Base-by-base conservation (phyloP, 768 basidiomycete species). In the Leucosporidium creatinivorum region DNA sequence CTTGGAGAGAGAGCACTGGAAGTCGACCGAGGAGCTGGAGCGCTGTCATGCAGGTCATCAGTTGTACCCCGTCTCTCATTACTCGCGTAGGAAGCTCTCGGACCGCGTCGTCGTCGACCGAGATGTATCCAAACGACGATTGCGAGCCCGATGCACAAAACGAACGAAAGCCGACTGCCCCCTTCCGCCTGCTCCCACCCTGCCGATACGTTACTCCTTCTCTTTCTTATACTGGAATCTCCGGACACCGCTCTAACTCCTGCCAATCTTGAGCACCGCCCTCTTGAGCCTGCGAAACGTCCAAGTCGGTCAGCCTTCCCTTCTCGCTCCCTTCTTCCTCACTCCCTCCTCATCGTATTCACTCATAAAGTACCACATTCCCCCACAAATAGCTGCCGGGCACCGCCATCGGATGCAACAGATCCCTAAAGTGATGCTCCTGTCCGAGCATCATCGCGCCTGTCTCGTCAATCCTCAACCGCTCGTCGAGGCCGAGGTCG, bases 331-430 rank as follows among this genome's bases (percentile, higher is more conserved):
- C 39, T 17, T 15, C 39, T 12, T 36, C n/a, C 51, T 52, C n/a
- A 21, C 15, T 54, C 52, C 52, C 52, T 26, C 52, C n/a, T 17
- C 23, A 9, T 4, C 51, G 23, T 12, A 58, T 64, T 19, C 52
- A 72, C 70, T 72, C 70, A 28, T 72, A 72, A 23, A 72, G 62
- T 67, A 72, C 64, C 19, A 72, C 63, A 23, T 69, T 56, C n/a
- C 23, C 70, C 70, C 70, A 72, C 17, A 72, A 10, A 55, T 60
- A 72, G 39, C 70, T 72, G 12, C 70, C 70, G 4, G 70, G 70
- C 26, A 72, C 58, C 7, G 70, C 65, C 26, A 61, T 12, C 33
- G 70, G 70, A n/a, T 72, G 70, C 62, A 72, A 28, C 62, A 72
- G 51, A 31, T 72, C 70, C 31, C 70, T 21, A 52, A 72, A 72